Evolutionary conservation across 768 basidiomycete genomes (phyloP).

Genomic region (Rhizopogon rudus): DNA sequence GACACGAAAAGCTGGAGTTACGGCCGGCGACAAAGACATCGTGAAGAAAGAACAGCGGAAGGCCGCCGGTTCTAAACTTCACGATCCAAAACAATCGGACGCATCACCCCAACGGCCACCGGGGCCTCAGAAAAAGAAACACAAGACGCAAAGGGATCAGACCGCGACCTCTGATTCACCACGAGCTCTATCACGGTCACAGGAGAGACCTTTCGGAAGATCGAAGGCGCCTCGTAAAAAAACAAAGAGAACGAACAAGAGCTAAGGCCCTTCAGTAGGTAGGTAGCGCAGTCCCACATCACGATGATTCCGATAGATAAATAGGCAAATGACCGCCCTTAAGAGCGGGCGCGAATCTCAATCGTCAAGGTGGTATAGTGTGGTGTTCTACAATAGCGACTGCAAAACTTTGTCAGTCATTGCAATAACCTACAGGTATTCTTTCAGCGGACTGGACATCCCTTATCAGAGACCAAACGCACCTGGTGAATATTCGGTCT

Average conservation of each 20-base stretch:
- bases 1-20: not conserved
- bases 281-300: not conserved
- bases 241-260: not conserved
- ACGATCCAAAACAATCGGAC: not conserved
- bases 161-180: not conserved
- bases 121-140: not conserved
- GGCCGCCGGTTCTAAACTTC: not conserved
- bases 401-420: conserved; percentile 61
- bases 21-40: not conserved
- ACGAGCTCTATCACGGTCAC: not conserved
- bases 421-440: conserved; percentile 49
- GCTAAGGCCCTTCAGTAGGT: not conserved
- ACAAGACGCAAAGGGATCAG: not conserved
- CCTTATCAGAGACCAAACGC: conserved; percentile 8
- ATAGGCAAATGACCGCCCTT: not conserved
- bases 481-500: conserved; percentile 87
- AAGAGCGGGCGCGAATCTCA: not conserved
- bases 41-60: not conserved
- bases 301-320: not conserved
- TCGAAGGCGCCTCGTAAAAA: not conserved
- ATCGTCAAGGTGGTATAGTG: not conserved
- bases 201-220: not conserved
- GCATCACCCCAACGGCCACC: not conserved
- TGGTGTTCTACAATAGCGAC: conserved; percentile 40
- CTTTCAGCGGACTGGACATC: conserved; percentile 1